phyloP scores from a whole-genome alignment of 108 stramenopile species.

The Nitzschia inconspicua region DNA sequence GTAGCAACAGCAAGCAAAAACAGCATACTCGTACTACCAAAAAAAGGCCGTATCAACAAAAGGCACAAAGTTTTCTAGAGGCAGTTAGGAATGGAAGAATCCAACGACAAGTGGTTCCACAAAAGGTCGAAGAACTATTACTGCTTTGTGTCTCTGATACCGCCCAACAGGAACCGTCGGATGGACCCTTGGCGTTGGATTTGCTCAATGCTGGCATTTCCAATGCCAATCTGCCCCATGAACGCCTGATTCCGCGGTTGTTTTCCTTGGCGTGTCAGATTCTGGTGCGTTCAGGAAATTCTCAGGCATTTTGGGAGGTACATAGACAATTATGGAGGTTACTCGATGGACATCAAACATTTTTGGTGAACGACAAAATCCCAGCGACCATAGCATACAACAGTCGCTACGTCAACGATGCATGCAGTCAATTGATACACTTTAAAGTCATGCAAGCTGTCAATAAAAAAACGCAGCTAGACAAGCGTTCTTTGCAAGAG shows the following conservation, averaged over 20 bases:
- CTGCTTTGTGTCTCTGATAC: constrained; percentile 2
- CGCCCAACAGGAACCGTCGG: constrained; percentile 1
- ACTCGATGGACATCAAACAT: constrained; percentile 13
- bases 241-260: constrained; percentile 21
- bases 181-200: constrained; percentile 23
- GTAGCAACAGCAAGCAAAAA: too few species aligned
- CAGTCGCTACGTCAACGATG: constrained; percentile 31
- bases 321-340: constrained; percentile 21
- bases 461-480: not conserved
- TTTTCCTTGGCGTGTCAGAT: constrained; percentile 31
- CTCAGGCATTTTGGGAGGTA: constrained; percentile 13
- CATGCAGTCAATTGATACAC: constrained; percentile 17
- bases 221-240: constrained; percentile 10
- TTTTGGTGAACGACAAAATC: constrained; percentile 10
- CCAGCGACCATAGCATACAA: constrained; percentile 29
- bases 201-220: constrained; percentile 19
- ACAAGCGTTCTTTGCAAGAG: not conserved
- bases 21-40: not conserved
- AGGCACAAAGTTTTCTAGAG: constrained; percentile 2
- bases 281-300: constrained; percentile 10
- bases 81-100: constrained; percentile 8
- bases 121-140: constrained; percentile 25
- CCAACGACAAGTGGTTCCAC: constrained; percentile 6
- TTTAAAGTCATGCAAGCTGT: constrained; percentile 4
- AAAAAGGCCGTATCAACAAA: constrained; percentile 5